A percentile compares a stretch with the other conserved stretches of the same genome.
These are phyloP conservation scores for Sporisorium exsertum DNA, from an alignment of 1,284 basidiomycete genomes.

Conservation along the genomic window DNA sequence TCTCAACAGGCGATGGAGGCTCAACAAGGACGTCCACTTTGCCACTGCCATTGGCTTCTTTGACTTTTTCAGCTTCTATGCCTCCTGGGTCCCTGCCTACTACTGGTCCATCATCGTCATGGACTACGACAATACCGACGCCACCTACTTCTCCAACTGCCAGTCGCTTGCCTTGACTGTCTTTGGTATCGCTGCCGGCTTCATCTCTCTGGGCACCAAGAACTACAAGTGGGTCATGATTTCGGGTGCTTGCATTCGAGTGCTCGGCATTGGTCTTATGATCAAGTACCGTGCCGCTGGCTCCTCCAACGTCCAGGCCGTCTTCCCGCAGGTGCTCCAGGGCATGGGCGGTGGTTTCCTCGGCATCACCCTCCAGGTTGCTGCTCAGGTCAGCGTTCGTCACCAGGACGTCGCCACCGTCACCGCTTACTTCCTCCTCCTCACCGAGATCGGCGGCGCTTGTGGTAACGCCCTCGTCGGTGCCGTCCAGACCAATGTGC, in stretches of 20 bases:
- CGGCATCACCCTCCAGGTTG: constrained; percentile 62
- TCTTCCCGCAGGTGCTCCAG: constrained; percentile 66
- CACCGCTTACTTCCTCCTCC: constrained; percentile 65
- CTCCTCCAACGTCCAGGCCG: constrained; percentile 61
- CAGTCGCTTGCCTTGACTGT: constrained; percentile 62
- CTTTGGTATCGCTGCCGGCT: constrained; percentile 65
- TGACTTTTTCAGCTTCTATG: constrained; percentile 66
- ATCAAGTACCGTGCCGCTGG: constrained; percentile 58
- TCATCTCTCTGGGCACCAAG: constrained; percentile 56
- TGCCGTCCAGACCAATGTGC: constrained; percentile 56
- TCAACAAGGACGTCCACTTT: constrained; percentile 65
- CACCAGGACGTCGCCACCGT: constrained; percentile 68
- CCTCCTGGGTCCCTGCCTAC: constrained; percentile 60
- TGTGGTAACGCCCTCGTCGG: constrained; percentile 62
- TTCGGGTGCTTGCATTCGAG: constrained; percentile 56
- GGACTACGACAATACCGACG: constrained; percentile 37
- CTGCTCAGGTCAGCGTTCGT: constrained; percentile 65
- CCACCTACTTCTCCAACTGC: constrained; percentile 63
- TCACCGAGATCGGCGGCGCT: constrained; percentile 64
- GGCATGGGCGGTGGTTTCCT: constrained; percentile 67
- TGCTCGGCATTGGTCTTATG: constrained; percentile 67
- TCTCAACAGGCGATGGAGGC: constrained; percentile 58
- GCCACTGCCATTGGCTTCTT: constrained; percentile 65
- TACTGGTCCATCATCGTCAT: constrained; percentile 49
- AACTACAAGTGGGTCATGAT: constrained; percentile 66